Conservation (phyloP, 345 rosid genomes). For the Microcos paniculata region DNA sequence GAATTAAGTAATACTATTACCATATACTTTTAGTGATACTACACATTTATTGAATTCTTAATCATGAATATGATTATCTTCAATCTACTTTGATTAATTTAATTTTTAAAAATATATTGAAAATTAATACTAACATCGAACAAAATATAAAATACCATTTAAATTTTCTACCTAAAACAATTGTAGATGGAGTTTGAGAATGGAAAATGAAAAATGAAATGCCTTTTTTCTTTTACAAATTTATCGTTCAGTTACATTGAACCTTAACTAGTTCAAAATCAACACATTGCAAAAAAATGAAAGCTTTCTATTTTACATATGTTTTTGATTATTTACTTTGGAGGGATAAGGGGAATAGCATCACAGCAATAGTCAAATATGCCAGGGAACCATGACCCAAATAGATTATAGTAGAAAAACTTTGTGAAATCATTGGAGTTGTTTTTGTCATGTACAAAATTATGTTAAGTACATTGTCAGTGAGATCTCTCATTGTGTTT, state of each 20-base stretch:
- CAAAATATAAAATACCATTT: no score
- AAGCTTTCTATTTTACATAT: background rate
- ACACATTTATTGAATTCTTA: background rate
- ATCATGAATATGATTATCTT: background rate
- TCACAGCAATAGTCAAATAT: background rate
- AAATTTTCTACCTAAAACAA: background rate
- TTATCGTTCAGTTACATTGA: no score
- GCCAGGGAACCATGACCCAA: background rate
- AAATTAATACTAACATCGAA: no score
- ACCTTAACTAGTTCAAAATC: no score
- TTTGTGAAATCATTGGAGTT: background rate
- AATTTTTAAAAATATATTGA: no score
- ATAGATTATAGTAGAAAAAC: background rate
- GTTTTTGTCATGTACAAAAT: slow-evolving; percentile 18
- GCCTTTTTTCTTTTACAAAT: no score
- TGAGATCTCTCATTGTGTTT: background rate
- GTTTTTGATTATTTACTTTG: background rate
- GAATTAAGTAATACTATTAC: no score
- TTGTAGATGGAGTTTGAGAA: background rate
- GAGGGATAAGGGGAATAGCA: background rate
- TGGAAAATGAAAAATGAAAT: background rate
- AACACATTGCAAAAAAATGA: no score
- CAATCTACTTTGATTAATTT: background rate
- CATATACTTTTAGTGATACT: background rate
- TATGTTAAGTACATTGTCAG: slow-evolving; percentile 17